Evolutionary conservation across 768 basidiomycete genomes (phyloP), one percentile per base, ranked within the genome.

Genomic region (Auriscalpium microsporum): DNA sequence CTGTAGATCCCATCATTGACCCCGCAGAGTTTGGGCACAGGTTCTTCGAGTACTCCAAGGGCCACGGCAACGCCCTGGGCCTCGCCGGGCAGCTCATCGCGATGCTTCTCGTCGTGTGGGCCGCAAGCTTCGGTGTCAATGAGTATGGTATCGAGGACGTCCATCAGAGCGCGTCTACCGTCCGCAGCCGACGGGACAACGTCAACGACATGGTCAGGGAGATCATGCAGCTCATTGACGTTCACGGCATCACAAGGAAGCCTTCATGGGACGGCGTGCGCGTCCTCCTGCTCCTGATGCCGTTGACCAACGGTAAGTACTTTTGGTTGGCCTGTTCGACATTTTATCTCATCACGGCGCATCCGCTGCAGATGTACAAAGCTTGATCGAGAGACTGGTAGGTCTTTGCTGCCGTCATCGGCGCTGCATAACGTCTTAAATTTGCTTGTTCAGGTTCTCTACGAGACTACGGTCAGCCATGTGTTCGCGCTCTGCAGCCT

Each of bases 181-280:
- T 68, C 37, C 71, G 71, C 49, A 71, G 72, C 52, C 78, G 79
- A 60, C 75, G 80, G 63, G 77, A 78, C 49, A 75, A 71, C 35
- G 80, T 82, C 37, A 82, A 86, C 48, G 72, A 77, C 8, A 93
- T 91, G 80, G 72, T 90, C 17, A 77, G 78, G 42, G 86, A 93
- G 69, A 72, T 95, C 38, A 73, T 97, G 34, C 78, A 81, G 54
- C 80, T 93, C 51, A 80, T 96, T 48, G 94, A 97, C 66, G 72
- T 82, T 42, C 82, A 86, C 57, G 86, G 85, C 28, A 70, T 96
- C 34, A 74, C 94, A 65, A 77, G 94, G 34, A 81, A 82, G 53
- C 91, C 91, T 1, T 81, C 86, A 8, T 87, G 90, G 83, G 94
- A 96, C 58, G 91, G 93, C 4, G 84, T 93, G 19, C 78, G 90